phyloP scores from a whole-genome alignment of 352 stramenopile species.

The Lagenidium giganteum region DNA sequence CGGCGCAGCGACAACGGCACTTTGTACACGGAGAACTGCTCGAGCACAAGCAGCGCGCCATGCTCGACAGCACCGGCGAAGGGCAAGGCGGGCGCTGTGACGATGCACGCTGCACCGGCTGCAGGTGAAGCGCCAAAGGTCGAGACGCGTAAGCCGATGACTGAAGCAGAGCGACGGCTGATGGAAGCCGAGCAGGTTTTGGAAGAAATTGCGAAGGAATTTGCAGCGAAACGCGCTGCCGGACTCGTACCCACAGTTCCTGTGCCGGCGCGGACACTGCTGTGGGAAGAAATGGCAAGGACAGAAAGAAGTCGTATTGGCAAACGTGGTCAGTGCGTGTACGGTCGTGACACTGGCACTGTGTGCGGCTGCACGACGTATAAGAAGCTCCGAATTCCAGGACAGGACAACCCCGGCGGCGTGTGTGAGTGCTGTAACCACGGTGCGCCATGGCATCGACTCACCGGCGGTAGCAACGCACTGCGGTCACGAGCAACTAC shows the following conservation, averaged over 20 bases:
- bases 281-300: constrained; percentile 77
- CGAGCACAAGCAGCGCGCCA: too few relatives aligned
- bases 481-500: constrained; percentile 8
- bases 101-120: too few relatives aligned
- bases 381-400: constrained; percentile 30
- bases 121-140: too few relatives aligned
- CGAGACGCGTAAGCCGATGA: too few relatives aligned
- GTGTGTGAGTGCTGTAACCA: constrained; percentile 71
- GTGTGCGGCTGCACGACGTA: constrained; percentile 60
- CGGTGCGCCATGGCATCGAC: constrained; percentile 62
- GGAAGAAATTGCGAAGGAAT: constrained; percentile 74
- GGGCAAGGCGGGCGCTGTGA: too few relatives aligned
- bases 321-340: constrained; percentile 58
- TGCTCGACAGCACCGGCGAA: too few relatives aligned
- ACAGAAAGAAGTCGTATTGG: constrained; percentile 36
- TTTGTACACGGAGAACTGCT: too few relatives aligned
- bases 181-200: constrained; percentile 64
- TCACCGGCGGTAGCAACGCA: constrained; percentile 43
- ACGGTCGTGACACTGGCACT: constrained; percentile 41
- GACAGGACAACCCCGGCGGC: constrained; percentile 40
- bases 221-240: constrained; percentile 67
- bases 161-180: constrained; percentile 31
- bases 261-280: constrained; percentile 59
- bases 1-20: too few relatives aligned
- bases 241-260: constrained; percentile 68